phyloP scores from a whole-genome alignment of 306 rosid species.

The Neltuma alba region DNA sequence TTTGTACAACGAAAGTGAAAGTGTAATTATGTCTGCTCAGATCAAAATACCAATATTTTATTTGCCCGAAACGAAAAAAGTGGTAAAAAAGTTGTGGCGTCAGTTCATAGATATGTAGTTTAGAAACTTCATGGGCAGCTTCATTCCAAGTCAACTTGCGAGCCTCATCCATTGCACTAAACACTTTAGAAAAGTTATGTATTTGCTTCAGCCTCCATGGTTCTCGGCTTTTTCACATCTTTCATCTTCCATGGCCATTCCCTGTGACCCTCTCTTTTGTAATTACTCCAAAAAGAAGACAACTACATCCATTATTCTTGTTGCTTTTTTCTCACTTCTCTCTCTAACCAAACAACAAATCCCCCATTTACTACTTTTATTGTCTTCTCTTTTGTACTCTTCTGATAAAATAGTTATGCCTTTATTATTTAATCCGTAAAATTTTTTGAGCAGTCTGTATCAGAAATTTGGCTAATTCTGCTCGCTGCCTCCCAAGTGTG shows the following conservation, averaged over 20 bases:
- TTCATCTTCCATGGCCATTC: not conserved
- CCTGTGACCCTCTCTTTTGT: not conserved
- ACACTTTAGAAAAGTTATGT: not conserved
- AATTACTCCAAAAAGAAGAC: not conserved
- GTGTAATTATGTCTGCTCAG: no score
- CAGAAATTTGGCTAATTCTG: not conserved
- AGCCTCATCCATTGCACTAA: not conserved
- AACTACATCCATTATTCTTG: constrained; percentile 2
- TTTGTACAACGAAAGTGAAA: no score
- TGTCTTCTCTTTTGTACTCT: not conserved
- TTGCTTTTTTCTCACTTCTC: not conserved
- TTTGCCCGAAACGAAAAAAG: not conserved
- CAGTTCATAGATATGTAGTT: not conserved
- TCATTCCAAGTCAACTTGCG: not conserved
- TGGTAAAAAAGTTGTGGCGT: not conserved
- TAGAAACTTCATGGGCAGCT: not conserved
- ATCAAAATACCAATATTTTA: no score
- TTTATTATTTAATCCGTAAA: not conserved
- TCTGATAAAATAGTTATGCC: not conserved
- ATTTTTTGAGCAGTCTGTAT: not conserved
- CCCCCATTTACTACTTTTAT: not conserved
- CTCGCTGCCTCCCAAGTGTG: not conserved
- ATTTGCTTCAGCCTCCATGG: not conserved
- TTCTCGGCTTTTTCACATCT: not conserved
- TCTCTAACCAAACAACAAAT: not conserved